These are phyloP conservation scores for Anacardium occidentale DNA, from an alignment of 345 rosid species.

Conservation along the genomic window DNA sequence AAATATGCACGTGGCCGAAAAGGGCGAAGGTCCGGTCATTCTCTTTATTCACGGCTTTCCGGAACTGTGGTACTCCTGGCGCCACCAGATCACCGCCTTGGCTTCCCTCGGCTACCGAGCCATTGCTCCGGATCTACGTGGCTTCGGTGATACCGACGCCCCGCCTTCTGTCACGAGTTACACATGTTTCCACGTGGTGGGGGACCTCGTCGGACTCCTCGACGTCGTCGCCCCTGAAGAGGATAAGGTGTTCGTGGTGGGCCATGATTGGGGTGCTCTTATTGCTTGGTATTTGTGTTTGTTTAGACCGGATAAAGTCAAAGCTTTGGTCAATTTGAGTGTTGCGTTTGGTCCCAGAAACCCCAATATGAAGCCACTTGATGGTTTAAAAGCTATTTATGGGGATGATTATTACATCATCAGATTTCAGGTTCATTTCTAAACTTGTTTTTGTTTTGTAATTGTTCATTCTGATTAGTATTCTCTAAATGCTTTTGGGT, in stretches of 20 bases:
- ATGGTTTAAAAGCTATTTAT: conserved; percentile 34
- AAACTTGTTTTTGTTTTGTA: neutral
- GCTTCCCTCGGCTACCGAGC: conserved; percentile 69
- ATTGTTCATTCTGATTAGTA: neutral
- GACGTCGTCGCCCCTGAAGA: conserved; percentile 41
- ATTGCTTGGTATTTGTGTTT: conserved; percentile 59
- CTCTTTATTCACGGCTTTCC: conserved; percentile 87
- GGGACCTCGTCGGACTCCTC: conserved; percentile 49
- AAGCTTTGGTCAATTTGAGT: conserved; percentile 59
- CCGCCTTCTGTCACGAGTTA: conserved; percentile 47
- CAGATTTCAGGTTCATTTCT: conserved; percentile 62
- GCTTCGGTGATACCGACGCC: conserved; percentile 73
- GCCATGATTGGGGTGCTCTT: conserved; percentile 76
- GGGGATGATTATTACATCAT: conserved; percentile 80
- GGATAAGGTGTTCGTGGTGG: conserved; percentile 57
- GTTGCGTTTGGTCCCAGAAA: conserved; percentile 51
- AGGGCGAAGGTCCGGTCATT: conserved; percentile 55
- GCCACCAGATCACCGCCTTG: conserved; percentile 68
- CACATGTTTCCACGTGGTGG: conserved; percentile 51
- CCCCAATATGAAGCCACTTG: conserved; percentile 50
- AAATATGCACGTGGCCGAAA: conserved; percentile 71
- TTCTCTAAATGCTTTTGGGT: neutral
- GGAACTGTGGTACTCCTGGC: conserved; percentile 83
- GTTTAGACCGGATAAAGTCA: conserved; percentile 62
- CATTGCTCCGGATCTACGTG: conserved; percentile 85